Base-by-base conservation (phyloP, 805 yeast species). In the Scheffersomyces ergatensis region DNA sequence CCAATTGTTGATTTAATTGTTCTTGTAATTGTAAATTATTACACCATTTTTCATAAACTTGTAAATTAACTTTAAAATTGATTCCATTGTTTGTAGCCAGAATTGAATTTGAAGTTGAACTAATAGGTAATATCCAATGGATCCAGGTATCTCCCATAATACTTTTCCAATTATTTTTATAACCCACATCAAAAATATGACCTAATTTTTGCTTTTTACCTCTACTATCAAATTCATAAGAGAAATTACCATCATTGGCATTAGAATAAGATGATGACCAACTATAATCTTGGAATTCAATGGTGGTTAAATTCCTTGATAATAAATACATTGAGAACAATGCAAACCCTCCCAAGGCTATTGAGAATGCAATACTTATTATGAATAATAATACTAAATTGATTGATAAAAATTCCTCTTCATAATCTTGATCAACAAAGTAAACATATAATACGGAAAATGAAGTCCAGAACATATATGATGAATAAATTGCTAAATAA, bases 181-280 rank as follows among this genome's bases (percentile, higher is more conserved):
- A 55, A 0, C 97, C 97, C 29, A 92, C 55, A 60, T 90, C 88
- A 61, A 82, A 93, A 3, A 88, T 67, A 59, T 92, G 87, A 1
- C 84, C 89, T 5, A 72, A 47, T 6, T 66, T 59, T 13, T 25
- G n/a, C 11, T 79, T 34, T 54, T 63, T 27, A 71, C 83, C 54
- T 51, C 20, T 44, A 23, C 57, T 63, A 42, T 66, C 67, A 32
- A 72, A 66, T 43, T 60, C 63, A 42, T 66, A 67, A 35, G 52
- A 59, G 40, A 55, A 57, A 17, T 45, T 38, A 6, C 24, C 24
- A 6, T 21, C 9, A 6, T 9, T 9, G 6, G 9, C 24, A 5
- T 63, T 48, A 35, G 70, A 74, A 2, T 43, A 41, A 31, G 68
- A 61, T 39, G 71, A 58, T 46, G 70, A 71, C 50, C 83, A 68